These are phyloP conservation scores for Lactifluus volemus DNA, from an alignment of 768 basidiomycete species.

Conservation along the genomic window DNA sequence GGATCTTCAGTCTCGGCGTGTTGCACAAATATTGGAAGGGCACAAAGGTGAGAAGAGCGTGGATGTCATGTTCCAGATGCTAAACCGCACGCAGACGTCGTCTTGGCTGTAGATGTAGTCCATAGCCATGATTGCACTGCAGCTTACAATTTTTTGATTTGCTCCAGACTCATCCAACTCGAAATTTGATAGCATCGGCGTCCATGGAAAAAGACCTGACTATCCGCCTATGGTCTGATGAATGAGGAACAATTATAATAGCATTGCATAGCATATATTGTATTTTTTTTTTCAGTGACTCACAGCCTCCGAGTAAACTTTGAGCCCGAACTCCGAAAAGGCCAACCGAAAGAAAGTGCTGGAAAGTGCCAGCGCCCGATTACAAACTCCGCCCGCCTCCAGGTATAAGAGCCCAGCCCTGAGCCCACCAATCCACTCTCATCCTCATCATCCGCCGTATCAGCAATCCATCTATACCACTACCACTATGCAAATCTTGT, in stretches of 20 bases:
- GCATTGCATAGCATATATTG: background rate
- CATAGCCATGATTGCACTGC: background rate
- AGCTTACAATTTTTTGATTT: slow-evolving; percentile 10
- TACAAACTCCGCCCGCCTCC: slow-evolving; percentile 12
- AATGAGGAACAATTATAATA: background rate
- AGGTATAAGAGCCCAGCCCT: background rate
- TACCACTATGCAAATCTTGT: slow-evolving; percentile 43
- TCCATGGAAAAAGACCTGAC: slow-evolving; percentile 83
- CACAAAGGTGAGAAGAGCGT: slow-evolving; percentile 54
- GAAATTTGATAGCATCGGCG: slow-evolving; percentile 76
- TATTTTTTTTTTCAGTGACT: background rate
- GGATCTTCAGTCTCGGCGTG: slow-evolving; percentile 76
- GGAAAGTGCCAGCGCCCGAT: background rate
- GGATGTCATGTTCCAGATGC: background rate
- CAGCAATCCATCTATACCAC: background rate
- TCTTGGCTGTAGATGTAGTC: slow-evolving; percentile 66
- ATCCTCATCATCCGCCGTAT: background rate
- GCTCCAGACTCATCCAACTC: slow-evolving; percentile 64
- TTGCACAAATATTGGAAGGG: slow-evolving; percentile 67
- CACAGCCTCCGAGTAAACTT: background rate
- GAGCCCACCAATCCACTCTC: too few species aligned
- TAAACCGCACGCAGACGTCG: slow-evolving; percentile 37
- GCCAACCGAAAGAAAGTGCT: background rate
- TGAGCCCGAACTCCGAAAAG: background rate
- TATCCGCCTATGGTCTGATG: slow-evolving; percentile 54